A percentile compares a stretch with the other conserved stretches of the same genome.
phyloP scores from a whole-genome alignment of 2,329 filamentous ascomycete species.

The Exophiala oligosperma region DNA sequence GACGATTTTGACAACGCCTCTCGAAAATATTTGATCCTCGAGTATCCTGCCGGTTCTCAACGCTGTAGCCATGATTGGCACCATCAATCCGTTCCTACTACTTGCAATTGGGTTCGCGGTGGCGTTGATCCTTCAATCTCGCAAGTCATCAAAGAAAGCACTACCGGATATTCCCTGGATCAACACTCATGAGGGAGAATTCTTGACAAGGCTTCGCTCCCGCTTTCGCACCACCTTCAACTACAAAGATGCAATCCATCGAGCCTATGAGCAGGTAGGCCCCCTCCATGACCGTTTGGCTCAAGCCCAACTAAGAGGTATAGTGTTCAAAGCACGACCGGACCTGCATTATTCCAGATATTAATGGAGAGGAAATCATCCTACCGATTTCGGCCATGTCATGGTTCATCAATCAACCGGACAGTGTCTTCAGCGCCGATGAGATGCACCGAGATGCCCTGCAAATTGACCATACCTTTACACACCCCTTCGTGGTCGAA shows the following conservation, averaged over 20 bases:
- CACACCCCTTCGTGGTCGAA: constrained; percentile 36
- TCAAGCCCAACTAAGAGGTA: neutral
- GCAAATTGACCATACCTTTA: constrained; percentile 42
- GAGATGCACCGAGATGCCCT: constrained; percentile 41
- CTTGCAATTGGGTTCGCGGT: constrained; percentile 3
- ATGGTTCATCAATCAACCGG: constrained; percentile 47
- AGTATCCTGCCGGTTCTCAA: neutral
- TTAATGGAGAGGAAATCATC: constrained; percentile 30
- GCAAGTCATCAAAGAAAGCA: neutral
- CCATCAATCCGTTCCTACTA: constrained; percentile 2
- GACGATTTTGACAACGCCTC: too few relatives aligned
- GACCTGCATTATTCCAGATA: constrained; percentile 15
- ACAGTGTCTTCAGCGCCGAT: constrained; percentile 38
- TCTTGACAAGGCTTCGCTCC: constrained; percentile 13
- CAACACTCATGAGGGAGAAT: constrained; percentile 15
- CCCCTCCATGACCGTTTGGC: neutral
- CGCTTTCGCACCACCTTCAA: constrained; percentile 13
- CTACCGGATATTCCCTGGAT: constrained; percentile 21
- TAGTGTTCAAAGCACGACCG: constrained; percentile 20
- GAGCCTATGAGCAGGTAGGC: constrained; percentile 18
- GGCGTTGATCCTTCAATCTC: neutral
- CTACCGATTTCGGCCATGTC: constrained; percentile 36
- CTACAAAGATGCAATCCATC: constrained; percentile 16
- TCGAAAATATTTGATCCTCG: too few relatives aligned
- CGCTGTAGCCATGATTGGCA: constrained; percentile 11